A percentile compares a stretch with the other conserved stretches of the same genome.
Conservation (phyloP, 2,329 filamentous ascomycete species). For the Scedosporium boydii region DNA sequence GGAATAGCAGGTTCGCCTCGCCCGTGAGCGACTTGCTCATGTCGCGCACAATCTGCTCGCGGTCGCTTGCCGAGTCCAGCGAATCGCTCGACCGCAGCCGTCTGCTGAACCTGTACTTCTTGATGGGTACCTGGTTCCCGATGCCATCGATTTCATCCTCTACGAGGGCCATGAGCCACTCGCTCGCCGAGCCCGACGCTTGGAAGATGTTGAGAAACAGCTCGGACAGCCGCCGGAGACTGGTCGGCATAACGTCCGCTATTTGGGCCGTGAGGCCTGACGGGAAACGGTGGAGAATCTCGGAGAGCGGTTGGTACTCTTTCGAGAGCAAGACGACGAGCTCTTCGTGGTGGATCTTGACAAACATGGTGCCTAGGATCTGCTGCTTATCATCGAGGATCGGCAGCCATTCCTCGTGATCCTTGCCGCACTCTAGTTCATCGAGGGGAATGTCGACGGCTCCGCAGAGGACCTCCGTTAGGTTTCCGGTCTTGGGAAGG, state of each 20-base stretch:
- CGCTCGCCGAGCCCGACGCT: conserved; percentile 70
- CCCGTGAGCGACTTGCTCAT: conserved; percentile 70
- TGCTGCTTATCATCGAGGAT: conserved; percentile 69
- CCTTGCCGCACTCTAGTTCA: conserved; percentile 65
- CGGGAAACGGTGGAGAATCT: conserved; percentile 76
- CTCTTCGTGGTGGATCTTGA: conserved; percentile 78
- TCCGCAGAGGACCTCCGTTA: conserved; percentile 49
- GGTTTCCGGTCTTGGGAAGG: conserved; percentile 29
- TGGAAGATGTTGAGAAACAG: conserved; percentile 91
- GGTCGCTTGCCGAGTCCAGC: conserved; percentile 50
- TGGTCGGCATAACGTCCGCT: conserved; percentile 65
- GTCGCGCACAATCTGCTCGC: conserved; percentile 64
- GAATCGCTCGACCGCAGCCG: conserved; percentile 65
- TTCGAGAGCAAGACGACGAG: conserved; percentile 77
- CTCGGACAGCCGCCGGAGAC: conserved; percentile 73
- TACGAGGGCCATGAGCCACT: conserved; percentile 88
- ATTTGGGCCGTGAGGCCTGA: conserved; percentile 80
- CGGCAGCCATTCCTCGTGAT: conserved; percentile 81
- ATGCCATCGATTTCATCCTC: conserved; percentile 97
- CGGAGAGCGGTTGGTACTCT: conserved; percentile 75
- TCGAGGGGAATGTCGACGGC: conserved; percentile 76
- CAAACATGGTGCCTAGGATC: conserved; percentile 70
- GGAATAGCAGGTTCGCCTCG: conserved; percentile 90
- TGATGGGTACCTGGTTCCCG: conserved; percentile 68
- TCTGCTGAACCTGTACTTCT: conserved; percentile 62